Evolutionary conservation across 164 flowering plant species (phyloP), one percentile per base, ranked within the genome.

Genomic region (Vitis rotundifolia): DNA sequence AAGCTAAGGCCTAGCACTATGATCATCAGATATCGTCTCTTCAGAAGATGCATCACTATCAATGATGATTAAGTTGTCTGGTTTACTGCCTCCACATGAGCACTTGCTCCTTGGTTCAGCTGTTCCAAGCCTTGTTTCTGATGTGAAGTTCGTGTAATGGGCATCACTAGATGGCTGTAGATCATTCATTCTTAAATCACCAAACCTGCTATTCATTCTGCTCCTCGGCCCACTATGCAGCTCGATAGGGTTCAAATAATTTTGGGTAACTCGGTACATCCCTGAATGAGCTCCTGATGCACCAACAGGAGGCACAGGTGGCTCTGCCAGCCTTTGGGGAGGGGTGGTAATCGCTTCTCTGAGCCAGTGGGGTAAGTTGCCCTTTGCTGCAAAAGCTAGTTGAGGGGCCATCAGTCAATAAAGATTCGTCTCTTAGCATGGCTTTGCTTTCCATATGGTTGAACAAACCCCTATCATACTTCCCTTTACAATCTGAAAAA

Each of bases 11-110:
- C 82, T 78, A 54, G 66, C 69, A 64, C 71, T 64, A 55, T 63
- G 83, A 71, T 84, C 89, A 84, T 87, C 93, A 6, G 89, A 89
- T 64, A 89, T 79, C 7, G 91, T 89, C 71, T 82, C 91, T 77
- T 89, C 93, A 9, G 93, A 89, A 64, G 92, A 88, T 11, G 82
- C 85, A 64, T 85, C 92, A 66, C 85, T 85, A n/a, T 84, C 79
- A n/a, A 88, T 76, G 48, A 81, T 68, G 48, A 86, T 83, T 62
- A 82, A 10, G 10, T 85, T 84, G 54, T 78, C 64, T 55, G 53
- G 69, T 57, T 61, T 71, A 22, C 62, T n/a, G 61, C 61, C 63
- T 13, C 52, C 53, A 74, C 57, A 50, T 1, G 71, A 47, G 26
- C 51, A 61, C 16, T 73, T 47, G 37, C 48, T 51, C 44, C 54